Base-by-base conservation (phyloP, 2,329 filamentous ascomycete species). In the Lachnellula willkommii region DNA sequence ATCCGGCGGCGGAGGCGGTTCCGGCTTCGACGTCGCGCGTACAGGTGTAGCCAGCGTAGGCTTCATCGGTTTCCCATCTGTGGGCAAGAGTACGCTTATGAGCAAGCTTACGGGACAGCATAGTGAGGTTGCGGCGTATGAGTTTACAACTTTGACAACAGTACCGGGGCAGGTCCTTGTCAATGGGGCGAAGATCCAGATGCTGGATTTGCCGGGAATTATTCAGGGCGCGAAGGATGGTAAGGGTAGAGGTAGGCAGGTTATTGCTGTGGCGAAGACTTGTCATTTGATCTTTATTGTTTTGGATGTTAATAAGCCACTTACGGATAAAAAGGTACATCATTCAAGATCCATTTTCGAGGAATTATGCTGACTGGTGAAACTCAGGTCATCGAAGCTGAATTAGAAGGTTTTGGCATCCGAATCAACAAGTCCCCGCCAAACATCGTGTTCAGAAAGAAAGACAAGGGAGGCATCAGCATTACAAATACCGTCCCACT, bases 391-490 rank as follows among this genome's bases (percentile, higher is more conserved):
- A 99, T 99, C 69, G 94, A 99, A 75, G 81, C 84, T 51, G 94
- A 99, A 76, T 75, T 99, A 71, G 94, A 99, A 72, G 94, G 94
- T 7, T 99, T 99, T 68, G 94, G 94, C 36, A 96, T 99, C 70
- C 84, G 94, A 55, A 93, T 97, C 78, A 99, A 99, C 79, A 99
- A 97, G 78, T 77, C 85, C 66, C 94, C 94, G 26, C 94, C 94
- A 42, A 99, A 99, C 72, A 99, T 99, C 68, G 89, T 94, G n/a
- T 96, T 96, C 79, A 95, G 87, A 76, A 99, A 99, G 80, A 99
- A 99, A 79, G 94, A 99, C 75, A 97, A 97, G 77, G 94, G 94
- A 65, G 94, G 94, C 37, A 84, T 99, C 69, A 92, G 89, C 69
- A 94, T 99, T 69, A 96, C 92, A n/a, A 94, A 84, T 74, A 99